Percentiles rank a stretch among this genome's conserved stretches.
phyloP scores from a whole-genome alignment of 2,329 filamentous ascomycete genomes.

The Calonectria pseudoturangicola region DNA sequence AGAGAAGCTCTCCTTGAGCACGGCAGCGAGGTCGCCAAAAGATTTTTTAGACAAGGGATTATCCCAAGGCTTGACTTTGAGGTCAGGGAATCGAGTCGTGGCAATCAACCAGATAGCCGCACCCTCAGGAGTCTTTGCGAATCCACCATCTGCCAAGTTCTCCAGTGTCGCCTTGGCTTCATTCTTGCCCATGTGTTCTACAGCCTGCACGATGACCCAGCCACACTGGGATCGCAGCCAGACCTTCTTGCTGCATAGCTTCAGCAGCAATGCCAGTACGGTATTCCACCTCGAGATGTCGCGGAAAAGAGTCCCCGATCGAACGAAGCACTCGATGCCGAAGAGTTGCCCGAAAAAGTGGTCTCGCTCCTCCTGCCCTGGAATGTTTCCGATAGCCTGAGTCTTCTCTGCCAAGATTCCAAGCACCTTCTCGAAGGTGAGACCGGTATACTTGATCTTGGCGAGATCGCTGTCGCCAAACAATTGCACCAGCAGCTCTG shows the following conservation, averaged over 20 bases:
- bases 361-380: constrained; percentile 87
- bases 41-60: constrained; percentile 84
- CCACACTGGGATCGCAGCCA: constrained; percentile 94
- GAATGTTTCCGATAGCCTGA: constrained; percentile 70
- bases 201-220: constrained; percentile 84
- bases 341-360: constrained; percentile 91
- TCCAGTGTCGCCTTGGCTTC: constrained; percentile 78
- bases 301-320: constrained; percentile 82
- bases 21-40: constrained; percentile 80
- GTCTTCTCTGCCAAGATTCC: constrained; percentile 74
- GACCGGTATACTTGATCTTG: constrained; percentile 68
- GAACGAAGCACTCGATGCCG: constrained; percentile 89
- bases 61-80: constrained; percentile 83
- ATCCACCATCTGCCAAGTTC: constrained; percentile 76
- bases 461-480: constrained; percentile 72
- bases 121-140: constrained; percentile 89
- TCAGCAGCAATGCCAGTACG: constrained; percentile 83
- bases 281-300: constrained; percentile 76
- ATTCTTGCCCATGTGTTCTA: constrained; percentile 76
- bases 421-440: constrained; percentile 75
- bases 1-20: constrained; percentile 84
- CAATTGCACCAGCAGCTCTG: constrained; percentile 85
- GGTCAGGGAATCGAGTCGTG: constrained; percentile 76
- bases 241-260: constrained; percentile 86
- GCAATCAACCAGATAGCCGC: constrained; percentile 90